Conservation (phyloP, 2,329 filamentous ascomycete genomes). For the Ceratocystis huliohia region DNA sequence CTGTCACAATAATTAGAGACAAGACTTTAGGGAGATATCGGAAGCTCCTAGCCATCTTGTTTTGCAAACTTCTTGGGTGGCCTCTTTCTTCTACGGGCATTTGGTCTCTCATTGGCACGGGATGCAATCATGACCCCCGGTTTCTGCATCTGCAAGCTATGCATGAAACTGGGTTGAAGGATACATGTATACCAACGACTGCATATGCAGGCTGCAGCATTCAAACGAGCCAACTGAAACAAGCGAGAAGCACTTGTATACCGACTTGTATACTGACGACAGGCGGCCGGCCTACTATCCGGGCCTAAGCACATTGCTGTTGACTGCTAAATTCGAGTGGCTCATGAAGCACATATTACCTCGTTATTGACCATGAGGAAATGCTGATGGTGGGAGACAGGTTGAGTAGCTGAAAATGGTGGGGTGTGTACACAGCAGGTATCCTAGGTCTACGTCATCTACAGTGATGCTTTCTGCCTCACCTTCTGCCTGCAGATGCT, state of each 20-base stretch:
- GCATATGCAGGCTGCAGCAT: conserved; percentile 1
- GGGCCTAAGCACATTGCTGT: background rate
- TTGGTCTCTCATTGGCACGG: background rate
- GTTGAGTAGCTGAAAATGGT: background rate
- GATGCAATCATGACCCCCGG: background rate
- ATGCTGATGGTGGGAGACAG: background rate
- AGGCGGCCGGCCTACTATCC: background rate
- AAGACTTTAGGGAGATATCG: background rate
- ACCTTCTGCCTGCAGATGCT: background rate
- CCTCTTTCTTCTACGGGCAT: background rate
- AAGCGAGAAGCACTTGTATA: background rate
- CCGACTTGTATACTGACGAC: background rate
- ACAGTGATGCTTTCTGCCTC: background rate
- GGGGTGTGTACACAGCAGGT: background rate
- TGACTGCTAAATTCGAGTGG: background rate
- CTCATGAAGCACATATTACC: background rate
- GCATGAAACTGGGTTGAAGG: conserved; percentile 1
- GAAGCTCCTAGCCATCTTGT: background rate
- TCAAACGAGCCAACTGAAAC: background rate
- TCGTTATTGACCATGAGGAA: background rate
- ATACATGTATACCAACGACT: background rate
- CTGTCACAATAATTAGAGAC: conserved; percentile 2
- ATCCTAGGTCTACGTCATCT: background rate
- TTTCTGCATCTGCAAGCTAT: conserved; percentile 4
- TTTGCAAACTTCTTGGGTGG: conserved; percentile 4